Evolutionary conservation across 805 yeast species (phyloP).

Genomic region (Priceomyces carsonii): DNA sequence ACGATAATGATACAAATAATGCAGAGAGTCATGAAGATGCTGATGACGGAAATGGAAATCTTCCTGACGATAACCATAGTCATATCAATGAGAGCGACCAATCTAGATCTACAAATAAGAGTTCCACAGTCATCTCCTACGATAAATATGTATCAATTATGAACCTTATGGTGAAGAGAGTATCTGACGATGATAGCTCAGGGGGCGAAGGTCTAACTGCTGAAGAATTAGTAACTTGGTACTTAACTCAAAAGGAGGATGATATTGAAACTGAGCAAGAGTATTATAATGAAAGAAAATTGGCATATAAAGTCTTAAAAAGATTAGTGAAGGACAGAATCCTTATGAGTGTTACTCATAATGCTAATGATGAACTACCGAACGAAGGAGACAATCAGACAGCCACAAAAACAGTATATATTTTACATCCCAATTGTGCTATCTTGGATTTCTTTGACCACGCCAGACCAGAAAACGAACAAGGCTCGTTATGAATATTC

Average conservation of each 20-base stretch:
- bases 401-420: slow-evolving; percentile 35
- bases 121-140: slow-evolving; percentile 60
- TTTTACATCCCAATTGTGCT: slow-evolving; percentile 80
- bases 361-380: slow-evolving; percentile 29
- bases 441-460: slow-evolving; percentile 65
- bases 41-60: slow-evolving; percentile 59
- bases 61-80: slow-evolving; percentile 12
- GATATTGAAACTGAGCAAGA: slow-evolving; percentile 69
- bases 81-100: slow-evolving; percentile 2
- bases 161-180: slow-evolving; percentile 68
- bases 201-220: slow-evolving; percentile 65
- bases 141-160: slow-evolving; percentile 86
- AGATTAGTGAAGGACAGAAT: slow-evolving; percentile 83
- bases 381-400: slow-evolving; percentile 21
- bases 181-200: slow-evolving; percentile 54
- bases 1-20: slow-evolving; percentile 26
- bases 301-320: slow-evolving; percentile 78
- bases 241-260: slow-evolving; percentile 70
- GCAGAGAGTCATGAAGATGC: slow-evolving; percentile 1
- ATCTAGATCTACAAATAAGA: slow-evolving; percentile 28
- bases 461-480: slow-evolving; percentile 19
- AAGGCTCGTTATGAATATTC: slow-evolving; percentile 3
- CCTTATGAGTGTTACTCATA: slow-evolving; percentile 55
- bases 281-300: slow-evolving; percentile 65
- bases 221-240: slow-evolving; percentile 75